Conservation (phyloP, 495 filamentous ascomycete species). For the Aspergillus steynii region DNA sequence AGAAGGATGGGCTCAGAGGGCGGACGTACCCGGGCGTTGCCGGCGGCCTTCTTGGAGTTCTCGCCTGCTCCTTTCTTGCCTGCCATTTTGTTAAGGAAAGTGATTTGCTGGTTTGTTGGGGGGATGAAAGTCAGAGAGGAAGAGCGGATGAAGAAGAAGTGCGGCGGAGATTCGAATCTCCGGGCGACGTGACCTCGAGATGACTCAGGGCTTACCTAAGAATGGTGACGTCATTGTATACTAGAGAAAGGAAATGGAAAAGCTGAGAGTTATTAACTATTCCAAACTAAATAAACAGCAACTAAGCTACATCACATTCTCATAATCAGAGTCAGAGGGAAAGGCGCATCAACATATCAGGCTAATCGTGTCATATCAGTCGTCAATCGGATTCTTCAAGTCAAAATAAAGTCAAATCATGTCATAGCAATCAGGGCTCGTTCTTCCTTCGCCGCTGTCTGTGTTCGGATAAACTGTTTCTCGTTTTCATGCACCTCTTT, state of each 20-base stretch:
- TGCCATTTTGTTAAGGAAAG: slow-evolving; percentile 27
- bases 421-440: slow-evolving; percentile 2
- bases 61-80: slow-evolving; percentile 68
- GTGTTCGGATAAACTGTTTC: background rate
- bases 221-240: background rate
- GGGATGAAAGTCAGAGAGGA: background rate
- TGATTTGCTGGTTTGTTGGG: background rate
- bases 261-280: no score
- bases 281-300: background rate
- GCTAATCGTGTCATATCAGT: slow-evolving; percentile 19
- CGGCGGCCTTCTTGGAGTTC: slow-evolving; percentile 85
- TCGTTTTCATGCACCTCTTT: background rate
- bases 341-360: background rate
- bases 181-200: background rate
- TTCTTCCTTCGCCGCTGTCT: background rate
- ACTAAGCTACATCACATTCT: background rate
- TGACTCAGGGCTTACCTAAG: background rate
- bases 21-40: slow-evolving; percentile 66
- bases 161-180: background rate
- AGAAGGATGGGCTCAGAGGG: slow-evolving; percentile 1
- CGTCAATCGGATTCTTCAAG: slow-evolving; percentile 13
- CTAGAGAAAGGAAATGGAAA: no score
- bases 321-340: background rate
- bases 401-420: slow-evolving; percentile 6
- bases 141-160: background rate